Percentiles rank a stretch among this genome's conserved stretches.
Conservation (phyloP, 1,139 yeast genomes). For the Saccharomyces hybrid region DNA sequence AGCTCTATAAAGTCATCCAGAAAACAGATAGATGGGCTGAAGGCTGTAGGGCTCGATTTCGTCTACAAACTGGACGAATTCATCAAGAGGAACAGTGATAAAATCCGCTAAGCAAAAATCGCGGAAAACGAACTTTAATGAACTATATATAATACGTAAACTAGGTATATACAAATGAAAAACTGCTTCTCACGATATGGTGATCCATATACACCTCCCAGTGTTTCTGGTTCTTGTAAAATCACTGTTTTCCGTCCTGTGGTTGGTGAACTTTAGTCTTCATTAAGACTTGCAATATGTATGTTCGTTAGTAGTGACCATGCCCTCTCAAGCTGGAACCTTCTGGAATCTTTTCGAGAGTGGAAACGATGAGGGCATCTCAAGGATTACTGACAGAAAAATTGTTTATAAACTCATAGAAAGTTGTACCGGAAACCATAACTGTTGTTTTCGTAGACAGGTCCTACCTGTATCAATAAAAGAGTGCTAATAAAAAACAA, state of each 20-base stretch:
- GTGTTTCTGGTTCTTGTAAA: too few relatives aligned
- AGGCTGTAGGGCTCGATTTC: slow-evolving; percentile 63
- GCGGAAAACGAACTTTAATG: neutral
- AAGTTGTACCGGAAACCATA: neutral
- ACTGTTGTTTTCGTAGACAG: neutral
- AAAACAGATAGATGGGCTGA: slow-evolving; percentile 57
- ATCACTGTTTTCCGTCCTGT: neutral
- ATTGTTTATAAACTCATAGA: neutral
- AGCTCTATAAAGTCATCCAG: slow-evolving; percentile 45
- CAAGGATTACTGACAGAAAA: neutral
- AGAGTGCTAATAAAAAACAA: neutral
- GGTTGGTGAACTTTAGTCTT: neutral
- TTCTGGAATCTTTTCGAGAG: neutral
- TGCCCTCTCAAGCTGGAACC: neutral
- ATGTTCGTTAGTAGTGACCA: neutral
- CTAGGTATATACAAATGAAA: neutral
- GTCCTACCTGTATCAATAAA: neutral
- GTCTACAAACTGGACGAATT: slow-evolving; percentile 36
- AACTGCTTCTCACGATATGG: neutral
- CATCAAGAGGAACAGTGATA: slow-evolving; percentile 22
- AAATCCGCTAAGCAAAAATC: slow-evolving; percentile 10
- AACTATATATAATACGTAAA: neutral
- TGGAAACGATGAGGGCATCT: neutral
- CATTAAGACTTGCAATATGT: neutral
- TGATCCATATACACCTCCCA: neutral